These are phyloP conservation scores for Leersia perrieri DNA, from an alignment of 176 grass and related monocot genomes.

Conservation along the genomic window DNA sequence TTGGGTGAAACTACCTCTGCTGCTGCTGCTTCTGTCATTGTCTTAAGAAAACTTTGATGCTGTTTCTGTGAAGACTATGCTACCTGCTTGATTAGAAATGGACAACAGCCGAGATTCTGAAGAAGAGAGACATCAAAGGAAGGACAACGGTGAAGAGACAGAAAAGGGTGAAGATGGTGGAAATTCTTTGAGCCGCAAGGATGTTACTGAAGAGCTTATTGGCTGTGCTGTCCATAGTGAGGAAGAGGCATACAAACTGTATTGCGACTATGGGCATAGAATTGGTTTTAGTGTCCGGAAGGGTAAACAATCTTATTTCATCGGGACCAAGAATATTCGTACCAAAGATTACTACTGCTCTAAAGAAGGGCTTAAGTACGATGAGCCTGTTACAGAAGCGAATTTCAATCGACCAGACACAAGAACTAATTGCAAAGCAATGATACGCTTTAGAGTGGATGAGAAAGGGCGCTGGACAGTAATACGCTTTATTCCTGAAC, in stretches of 20 bases:
- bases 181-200: conserved; percentile 50
- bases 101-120: conserved; percentile 38
- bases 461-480: conserved; percentile 75
- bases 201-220: conserved; percentile 62
- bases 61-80: conserved; percentile 21
- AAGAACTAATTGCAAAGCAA: conserved; percentile 86
- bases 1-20: background rate
- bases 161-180: conserved; percentile 46
- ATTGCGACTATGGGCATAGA: conserved; percentile 84
- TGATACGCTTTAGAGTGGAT: conserved; percentile 83
- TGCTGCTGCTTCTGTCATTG: too few relatives aligned
- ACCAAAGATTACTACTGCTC: conserved; percentile 95
- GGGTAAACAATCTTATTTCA: conserved; percentile 86
- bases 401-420: conserved; percentile 81
- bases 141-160: conserved; percentile 47
- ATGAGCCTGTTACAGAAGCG: conserved; percentile 70
- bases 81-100: conserved; percentile 41
- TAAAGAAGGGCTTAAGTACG: conserved; percentile 88
- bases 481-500: conserved; percentile 67
- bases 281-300: conserved; percentile 85
- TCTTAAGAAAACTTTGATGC: too few relatives aligned
- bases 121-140: conserved; percentile 50
- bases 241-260: conserved; percentile 76
- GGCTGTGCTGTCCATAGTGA: conserved; percentile 75
- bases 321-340: conserved; percentile 74